phyloP scores from a whole-genome alignment of 2,329 filamentous ascomycete genomes.

The Coniochaeta sp. region DNA sequence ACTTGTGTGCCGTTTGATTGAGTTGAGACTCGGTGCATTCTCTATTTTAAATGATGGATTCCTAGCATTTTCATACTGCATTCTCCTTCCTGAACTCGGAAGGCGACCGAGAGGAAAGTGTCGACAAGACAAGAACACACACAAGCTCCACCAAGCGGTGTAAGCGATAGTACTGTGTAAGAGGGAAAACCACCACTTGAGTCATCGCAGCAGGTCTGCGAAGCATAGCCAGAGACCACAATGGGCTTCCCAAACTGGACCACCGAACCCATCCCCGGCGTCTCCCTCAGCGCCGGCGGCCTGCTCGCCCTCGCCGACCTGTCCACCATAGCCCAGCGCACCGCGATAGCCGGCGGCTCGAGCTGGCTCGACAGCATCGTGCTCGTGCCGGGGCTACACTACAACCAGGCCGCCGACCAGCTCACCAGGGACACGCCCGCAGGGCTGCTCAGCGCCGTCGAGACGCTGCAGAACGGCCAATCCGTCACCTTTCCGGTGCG shows the following conservation, averaged over 20 bases:
- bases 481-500: conserved; percentile 28
- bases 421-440: conserved; percentile 26
- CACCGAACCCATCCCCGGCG: conserved; percentile 33
- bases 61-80: background rate
- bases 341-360: conserved; percentile 47
- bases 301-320: conserved; percentile 54
- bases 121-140: background rate
- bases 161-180: too few relatives aligned
- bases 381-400: conserved; percentile 53
- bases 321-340: conserved; percentile 46
- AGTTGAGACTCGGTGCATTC: background rate
- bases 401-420: conserved; percentile 48
- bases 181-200: background rate
- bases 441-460: conserved; percentile 31
- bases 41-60: background rate
- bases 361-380: conserved; percentile 49
- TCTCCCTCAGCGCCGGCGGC: conserved; percentile 43
- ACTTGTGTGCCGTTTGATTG: background rate
- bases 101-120: too few relatives aligned
- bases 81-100: too few relatives aligned
- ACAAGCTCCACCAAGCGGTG: background rate
- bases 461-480: conserved; percentile 19
- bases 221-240: background rate
- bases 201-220: background rate
- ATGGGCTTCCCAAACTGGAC: conserved; percentile 32